Evolutionary conservation across 768 basidiomycete genomes (phyloP).

Genomic region (Leccinum uliginosum): DNA sequence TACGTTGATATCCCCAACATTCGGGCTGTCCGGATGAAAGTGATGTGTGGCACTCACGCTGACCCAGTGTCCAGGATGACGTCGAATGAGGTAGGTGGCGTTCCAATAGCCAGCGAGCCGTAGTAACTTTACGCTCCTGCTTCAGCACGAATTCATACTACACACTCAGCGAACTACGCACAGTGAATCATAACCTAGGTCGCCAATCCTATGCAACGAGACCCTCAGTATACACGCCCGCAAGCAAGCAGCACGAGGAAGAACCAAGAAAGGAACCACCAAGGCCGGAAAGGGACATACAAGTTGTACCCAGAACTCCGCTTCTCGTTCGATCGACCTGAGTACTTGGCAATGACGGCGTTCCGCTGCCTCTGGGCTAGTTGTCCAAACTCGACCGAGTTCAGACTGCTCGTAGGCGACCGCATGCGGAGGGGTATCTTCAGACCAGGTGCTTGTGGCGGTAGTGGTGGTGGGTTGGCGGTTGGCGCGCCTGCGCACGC

Average conservation of each 20-base stretch:
- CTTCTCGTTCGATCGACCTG: conserved; percentile 29
- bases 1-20: neutral
- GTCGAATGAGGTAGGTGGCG: conserved; percentile 43
- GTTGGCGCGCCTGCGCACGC: conserved; percentile 14
- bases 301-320: conserved; percentile 49
- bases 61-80: conserved; percentile 53
- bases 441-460: conserved; percentile 7
- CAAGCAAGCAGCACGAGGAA: neutral
- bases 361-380: conserved; percentile 45
- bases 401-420: conserved; percentile 3
- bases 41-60: conserved; percentile 20
- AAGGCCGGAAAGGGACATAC: conserved; percentile 31
- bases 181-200: conserved; percentile 67
- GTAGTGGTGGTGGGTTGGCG: neutral
- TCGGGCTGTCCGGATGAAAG: neutral
- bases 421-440: conserved; percentile 21
- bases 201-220: conserved; percentile 43
- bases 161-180: conserved; percentile 21
- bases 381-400: conserved; percentile 3
- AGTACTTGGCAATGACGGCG: conserved; percentile 43
- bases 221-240: neutral
- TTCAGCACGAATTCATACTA: neutral
- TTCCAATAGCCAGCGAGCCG: conserved; percentile 41
- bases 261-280: too few relatives aligned
- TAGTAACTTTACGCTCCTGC: conserved; percentile 25